Base-by-base conservation (phyloP, 768 basidiomycete species). In the Auriscalpium vulgare region DNA sequence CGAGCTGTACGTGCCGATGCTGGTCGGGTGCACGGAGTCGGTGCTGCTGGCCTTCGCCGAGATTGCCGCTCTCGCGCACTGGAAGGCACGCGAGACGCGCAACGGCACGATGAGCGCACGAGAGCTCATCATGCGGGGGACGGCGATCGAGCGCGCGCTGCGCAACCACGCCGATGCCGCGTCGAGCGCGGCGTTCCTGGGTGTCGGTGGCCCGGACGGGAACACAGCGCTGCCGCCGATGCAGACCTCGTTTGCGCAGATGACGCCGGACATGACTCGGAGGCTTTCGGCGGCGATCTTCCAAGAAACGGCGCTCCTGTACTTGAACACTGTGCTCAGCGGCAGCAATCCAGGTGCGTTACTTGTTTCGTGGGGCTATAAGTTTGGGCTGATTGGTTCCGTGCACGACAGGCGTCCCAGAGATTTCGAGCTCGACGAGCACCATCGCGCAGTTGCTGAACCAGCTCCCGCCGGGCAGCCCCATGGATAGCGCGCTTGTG, bases 1-100 rank as follows among this genome's bases (percentile, higher is more conserved):
- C 51, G 74, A 79, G 53, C 69, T 83, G 61, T 78, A 78, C 50
- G 84, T 91, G 79, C 86, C 88, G 60, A 68, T 72, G 47, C 69
- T 91, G 57, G 84, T 81, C 21, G 89, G 89, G 34, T 91, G 88
- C 72, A 84, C 89, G 2, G 87, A 92, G 63, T 86, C 86, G 62
- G 85, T 82, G 9, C 69, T 91, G 66, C 78, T 91, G 57, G 86
- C 82, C 38, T 78, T 91, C 57, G 88, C 83, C 21, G 88, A 91
- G 65, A 77, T 81, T 19, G 83, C 85, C n/a, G 75, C 78, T 8
- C 78, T 92, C 35, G 81, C 85, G 5, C 78, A 83, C 61, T 91
- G 90, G 89, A 91, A 90, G 68, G 68, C 73, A 21, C 74, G 76
- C 50, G 83, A 90, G 66, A 72, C 77, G 55, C 79, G 75, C 51